A percentile compares a stretch with the other conserved stretches of the same genome.
Evolutionary conservation across 176 grass and related monocot species (phyloP).

Genomic region (Cymbopogon citratus): DNA sequence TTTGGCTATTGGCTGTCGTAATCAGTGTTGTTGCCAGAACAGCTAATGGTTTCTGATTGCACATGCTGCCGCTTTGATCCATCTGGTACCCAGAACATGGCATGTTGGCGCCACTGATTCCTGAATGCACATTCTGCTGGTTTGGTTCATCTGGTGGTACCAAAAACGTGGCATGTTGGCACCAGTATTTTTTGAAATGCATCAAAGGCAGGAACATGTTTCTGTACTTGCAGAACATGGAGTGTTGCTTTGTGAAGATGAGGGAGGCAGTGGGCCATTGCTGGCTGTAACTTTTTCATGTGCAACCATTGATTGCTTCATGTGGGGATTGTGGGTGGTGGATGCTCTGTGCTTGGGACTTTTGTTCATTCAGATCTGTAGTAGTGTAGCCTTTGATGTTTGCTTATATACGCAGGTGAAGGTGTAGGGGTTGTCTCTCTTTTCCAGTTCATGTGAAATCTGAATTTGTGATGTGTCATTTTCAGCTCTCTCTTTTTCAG

Average conservation of each 20-base stretch:
- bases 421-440: neutral
- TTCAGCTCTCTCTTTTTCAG: no score
- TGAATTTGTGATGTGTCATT: no score
- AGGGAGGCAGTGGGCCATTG: neutral
- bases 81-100: slow-evolving; percentile 16
- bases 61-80: slow-evolving; percentile 4
- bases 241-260: slow-evolving; percentile 17
- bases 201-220: slow-evolving; percentile 26
- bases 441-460: neutral
- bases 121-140: slow-evolving; percentile 19
- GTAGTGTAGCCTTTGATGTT: neutral
- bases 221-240: slow-evolving; percentile 36
- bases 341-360: slow-evolving; percentile 1
- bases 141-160: slow-evolving; percentile 23
- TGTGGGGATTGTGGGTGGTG: no score
- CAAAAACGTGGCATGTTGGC: slow-evolving; percentile 25
- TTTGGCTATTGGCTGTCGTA: neutral
- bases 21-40: neutral
- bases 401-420: neutral
- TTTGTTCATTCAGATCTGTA: slow-evolving; percentile 10
- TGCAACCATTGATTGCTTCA: slow-evolving; percentile 38
- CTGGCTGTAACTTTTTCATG: slow-evolving; percentile 18
- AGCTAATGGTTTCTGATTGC: neutral
- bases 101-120: slow-evolving; percentile 7
- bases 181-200: slow-evolving; percentile 5